Conservation (phyloP, 2,329 filamentous ascomycete genomes). For the Plectosphaerella plurivora region DNA sequence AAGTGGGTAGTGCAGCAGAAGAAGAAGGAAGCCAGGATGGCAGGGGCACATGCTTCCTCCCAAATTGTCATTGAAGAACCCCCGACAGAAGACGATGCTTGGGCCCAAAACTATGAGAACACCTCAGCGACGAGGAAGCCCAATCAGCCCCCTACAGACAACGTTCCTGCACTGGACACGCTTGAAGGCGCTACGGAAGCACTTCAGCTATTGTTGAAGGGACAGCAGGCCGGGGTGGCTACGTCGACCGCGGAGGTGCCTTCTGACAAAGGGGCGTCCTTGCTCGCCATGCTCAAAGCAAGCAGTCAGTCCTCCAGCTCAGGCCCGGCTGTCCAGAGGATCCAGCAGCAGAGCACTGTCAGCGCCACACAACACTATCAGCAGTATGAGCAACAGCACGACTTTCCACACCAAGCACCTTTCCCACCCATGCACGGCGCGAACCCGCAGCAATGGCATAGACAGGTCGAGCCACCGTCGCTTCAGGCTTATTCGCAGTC, state of each 20-base stretch:
- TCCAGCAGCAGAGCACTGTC: no score
- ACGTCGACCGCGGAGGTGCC: slow-evolving; percentile 5
- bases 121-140: slow-evolving; percentile 15
- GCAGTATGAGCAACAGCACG: no score
- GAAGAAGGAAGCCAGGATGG: slow-evolving; percentile 57
- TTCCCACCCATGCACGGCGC: no score
- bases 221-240: slow-evolving; percentile 40
- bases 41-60: slow-evolving; percentile 34
- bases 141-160: slow-evolving; percentile 20
- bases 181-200: slow-evolving; percentile 47
- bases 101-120: slow-evolving; percentile 24
- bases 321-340: no score
- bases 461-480: background rate
- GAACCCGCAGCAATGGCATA: background rate
- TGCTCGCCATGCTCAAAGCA: slow-evolving; percentile 49
- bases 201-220: slow-evolving; percentile 50
- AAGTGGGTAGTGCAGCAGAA: slow-evolving; percentile 87
- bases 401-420: no score
- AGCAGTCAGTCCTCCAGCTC: slow-evolving; percentile 13
- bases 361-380: no score
- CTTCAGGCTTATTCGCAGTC: background rate
- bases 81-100: slow-evolving; percentile 59
- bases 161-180: slow-evolving; percentile 37
- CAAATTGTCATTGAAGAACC: slow-evolving; percentile 49
- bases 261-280: slow-evolving; percentile 43